These are phyloP conservation scores for Carex sylvatica DNA, from an alignment of 202 grass and related monocot genomes.

Conservation along the genomic window DNA sequence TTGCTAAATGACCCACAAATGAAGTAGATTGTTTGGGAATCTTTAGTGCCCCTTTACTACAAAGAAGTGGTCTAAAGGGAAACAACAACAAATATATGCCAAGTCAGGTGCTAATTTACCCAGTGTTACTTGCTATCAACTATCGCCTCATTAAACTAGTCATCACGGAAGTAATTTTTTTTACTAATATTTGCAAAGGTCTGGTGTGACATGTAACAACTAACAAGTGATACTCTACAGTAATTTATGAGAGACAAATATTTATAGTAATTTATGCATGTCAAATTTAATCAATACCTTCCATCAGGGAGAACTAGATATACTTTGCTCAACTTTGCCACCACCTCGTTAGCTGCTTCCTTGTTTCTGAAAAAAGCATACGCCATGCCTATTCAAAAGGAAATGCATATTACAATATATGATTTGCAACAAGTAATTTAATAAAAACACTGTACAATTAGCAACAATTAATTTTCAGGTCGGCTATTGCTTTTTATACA, in stretches of 20 bases:
- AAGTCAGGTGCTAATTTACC: slow-evolving; percentile 20
- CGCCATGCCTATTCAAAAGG: slow-evolving; percentile 67
- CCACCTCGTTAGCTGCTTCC: slow-evolving; percentile 46
- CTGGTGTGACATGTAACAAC: neutral
- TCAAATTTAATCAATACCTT: slow-evolving; percentile 47
- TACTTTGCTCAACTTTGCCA: slow-evolving; percentile 62
- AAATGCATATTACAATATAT: slow-evolving; percentile 24
- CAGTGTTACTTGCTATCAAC: neutral
- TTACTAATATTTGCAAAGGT: neutral
- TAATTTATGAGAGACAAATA: too few species aligned
- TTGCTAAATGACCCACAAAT: slow-evolving; percentile 61
- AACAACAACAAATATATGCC: slow-evolving; percentile 25
- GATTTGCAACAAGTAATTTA: slow-evolving; percentile 7
- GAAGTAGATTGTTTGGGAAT: slow-evolving; percentile 48
- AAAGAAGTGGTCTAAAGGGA: slow-evolving; percentile 58
- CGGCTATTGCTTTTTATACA: neutral
- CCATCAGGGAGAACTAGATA: slow-evolving; percentile 57
- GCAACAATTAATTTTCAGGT: neutral
- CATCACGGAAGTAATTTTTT: neutral
- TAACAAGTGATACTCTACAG: neutral
- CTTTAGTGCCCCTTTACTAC: slow-evolving; percentile 87
- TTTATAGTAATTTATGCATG: neutral
- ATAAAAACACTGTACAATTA: neutral
- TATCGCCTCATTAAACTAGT: neutral
- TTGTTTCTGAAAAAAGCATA: slow-evolving; percentile 72